These are phyloP conservation scores for Leptographium galeiforme DNA, from an alignment of 2,329 filamentous ascomycete species.

Conservation along the genomic window DNA sequence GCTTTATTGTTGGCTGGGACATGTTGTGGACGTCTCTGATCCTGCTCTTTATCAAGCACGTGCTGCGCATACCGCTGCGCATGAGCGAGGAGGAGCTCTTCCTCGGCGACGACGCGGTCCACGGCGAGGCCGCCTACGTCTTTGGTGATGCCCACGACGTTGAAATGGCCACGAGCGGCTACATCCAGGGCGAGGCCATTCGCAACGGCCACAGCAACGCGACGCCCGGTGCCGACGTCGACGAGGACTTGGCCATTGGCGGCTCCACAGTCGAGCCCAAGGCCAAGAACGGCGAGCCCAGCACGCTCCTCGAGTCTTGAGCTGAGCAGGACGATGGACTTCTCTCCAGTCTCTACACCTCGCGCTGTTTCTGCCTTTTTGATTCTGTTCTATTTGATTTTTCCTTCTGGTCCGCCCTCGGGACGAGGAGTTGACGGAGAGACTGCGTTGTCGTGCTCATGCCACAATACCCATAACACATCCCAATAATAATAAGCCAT, in stretches of 20 bases:
- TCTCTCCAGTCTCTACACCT: no score
- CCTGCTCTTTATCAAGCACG: slow-evolving; percentile 35
- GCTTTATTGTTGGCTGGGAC: slow-evolving; percentile 37
- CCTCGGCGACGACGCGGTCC: slow-evolving; percentile 32
- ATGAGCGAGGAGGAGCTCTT: slow-evolving; percentile 31
- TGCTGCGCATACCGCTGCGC: slow-evolving; percentile 30
- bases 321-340: no score
- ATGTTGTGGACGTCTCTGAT: slow-evolving; percentile 35
- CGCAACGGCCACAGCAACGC: not conserved
- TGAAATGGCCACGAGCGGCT: slow-evolving; percentile 9
- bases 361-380: no score
- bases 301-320: not conserved
- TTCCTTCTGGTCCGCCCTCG: no score
- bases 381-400: no score
- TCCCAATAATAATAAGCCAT: no score
- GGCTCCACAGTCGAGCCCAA: slow-evolving; percentile 9
- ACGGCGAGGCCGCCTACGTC: slow-evolving; percentile 31
- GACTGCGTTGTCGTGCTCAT: no score
- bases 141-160: slow-evolving; percentile 15
- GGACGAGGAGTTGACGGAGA: no score
- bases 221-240: slow-evolving; percentile 1
- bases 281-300: slow-evolving; percentile 7
- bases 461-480: no score
- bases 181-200: slow-evolving; percentile 14
- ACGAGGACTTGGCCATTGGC: slow-evolving; percentile 11